Percentiles rank a stretch among this genome's conserved stretches.
phyloP scores from a whole-genome alignment of 768 basidiomycete genomes.

The Boletus subparvulus region DNA sequence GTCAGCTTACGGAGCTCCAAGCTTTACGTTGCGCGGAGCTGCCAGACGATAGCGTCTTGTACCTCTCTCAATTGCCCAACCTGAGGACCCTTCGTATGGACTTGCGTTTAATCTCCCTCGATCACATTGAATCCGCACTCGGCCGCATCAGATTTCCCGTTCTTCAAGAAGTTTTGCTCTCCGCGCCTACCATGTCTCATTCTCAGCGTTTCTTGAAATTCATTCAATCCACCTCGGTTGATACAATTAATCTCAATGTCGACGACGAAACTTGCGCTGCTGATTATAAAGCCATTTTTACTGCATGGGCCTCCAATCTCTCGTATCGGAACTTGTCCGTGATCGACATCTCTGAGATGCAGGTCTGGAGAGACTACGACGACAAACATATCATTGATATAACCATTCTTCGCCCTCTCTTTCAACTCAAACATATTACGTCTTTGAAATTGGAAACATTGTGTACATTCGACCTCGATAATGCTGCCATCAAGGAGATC shows the following conservation, averaged over 20 bases:
- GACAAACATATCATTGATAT: conserved; percentile 32
- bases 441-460: conserved; percentile 29
- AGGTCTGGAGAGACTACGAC: conserved; percentile 29
- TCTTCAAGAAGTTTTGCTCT: conserved; percentile 24
- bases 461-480: conserved; percentile 27
- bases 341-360: conserved; percentile 32
- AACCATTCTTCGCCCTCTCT: conserved; percentile 24
- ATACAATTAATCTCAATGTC: conserved; percentile 34
- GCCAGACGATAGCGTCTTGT: conserved; percentile 23
- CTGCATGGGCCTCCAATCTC: conserved; percentile 22
- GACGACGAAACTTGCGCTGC: conserved; percentile 31
- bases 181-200: conserved; percentile 23
- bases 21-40: conserved; percentile 28
- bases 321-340: conserved; percentile 24
- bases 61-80: conserved; percentile 22
- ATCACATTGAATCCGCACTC: conserved; percentile 16
- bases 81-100: conserved; percentile 28
- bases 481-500: conserved; percentile 25
- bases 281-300: conserved; percentile 24
- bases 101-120: conserved; percentile 24
- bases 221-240: conserved; percentile 26
- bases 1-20: conserved; percentile 22
- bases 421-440: conserved; percentile 21
- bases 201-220: conserved; percentile 27
- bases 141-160: conserved; percentile 17